Conservation (phyloP, 2,329 filamentous ascomycete genomes). For the Aspergillus felis region DNA sequence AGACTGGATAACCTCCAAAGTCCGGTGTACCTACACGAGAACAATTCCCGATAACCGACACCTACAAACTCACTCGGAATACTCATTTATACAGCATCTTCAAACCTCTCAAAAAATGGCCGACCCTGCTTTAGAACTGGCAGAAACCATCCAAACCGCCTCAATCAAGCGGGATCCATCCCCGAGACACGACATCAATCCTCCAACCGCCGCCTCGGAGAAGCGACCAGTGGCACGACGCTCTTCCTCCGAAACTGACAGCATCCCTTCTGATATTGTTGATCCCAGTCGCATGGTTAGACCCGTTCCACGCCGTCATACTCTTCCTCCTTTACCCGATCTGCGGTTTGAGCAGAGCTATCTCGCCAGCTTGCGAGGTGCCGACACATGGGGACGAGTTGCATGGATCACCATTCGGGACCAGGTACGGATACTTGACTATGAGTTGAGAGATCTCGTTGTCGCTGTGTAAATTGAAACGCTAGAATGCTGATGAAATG, state of each 20-base stretch:
- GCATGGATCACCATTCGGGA: slow-evolving; percentile 82
- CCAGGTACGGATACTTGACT: slow-evolving; percentile 56
- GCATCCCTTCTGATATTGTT: slow-evolving; percentile 47
- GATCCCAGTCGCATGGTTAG: slow-evolving; percentile 33
- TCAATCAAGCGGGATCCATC: slow-evolving; percentile 72
- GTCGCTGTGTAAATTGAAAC: background rate
- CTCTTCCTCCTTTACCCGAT: slow-evolving; percentile 73
- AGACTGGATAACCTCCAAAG: background rate
- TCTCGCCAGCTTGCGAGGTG: slow-evolving; percentile 77
- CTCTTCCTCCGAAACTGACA: slow-evolving; percentile 37
- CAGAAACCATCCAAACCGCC: slow-evolving; percentile 75
- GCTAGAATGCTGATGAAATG: background rate
- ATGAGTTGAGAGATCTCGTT: background rate
- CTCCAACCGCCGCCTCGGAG: slow-evolving; percentile 67
- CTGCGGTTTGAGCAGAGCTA: slow-evolving; percentile 98
- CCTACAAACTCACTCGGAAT: background rate
- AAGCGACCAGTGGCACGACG: slow-evolving; percentile 61
- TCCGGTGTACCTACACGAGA: background rate
- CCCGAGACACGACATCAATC: slow-evolving; percentile 71
- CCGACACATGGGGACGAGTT: slow-evolving; percentile 75
- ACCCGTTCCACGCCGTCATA: slow-evolving; percentile 33
- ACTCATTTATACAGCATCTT: background rate
- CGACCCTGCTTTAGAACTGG: slow-evolving; percentile 62
- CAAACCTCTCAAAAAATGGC: slow-evolving; percentile 45
- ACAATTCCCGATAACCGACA: background rate